Evolutionary conservation across 345 rosid genomes (phyloP), one percentile per base, ranked within the genome.

Genomic region (Linum usitatissimum): DNA sequence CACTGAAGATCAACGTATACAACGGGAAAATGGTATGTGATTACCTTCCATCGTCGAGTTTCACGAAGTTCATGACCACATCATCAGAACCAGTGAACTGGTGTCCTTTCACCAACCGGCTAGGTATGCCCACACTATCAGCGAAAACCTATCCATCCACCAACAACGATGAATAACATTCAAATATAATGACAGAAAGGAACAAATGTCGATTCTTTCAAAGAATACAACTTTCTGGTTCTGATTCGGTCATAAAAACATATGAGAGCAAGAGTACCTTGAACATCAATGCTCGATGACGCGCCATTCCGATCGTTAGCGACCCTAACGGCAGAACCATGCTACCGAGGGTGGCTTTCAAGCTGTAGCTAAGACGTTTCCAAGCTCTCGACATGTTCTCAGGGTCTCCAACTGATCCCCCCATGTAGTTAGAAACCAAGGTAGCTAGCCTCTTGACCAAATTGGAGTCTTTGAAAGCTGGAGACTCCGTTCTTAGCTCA

Each of bases 241-340:
- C 56, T 23, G 61, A 55, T 51, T 15, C 36, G 53, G 6, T 18
- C 12, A 45, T 34, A 38, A 28, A 21, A 61, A 66, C 36, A 58
- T 59, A 39, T 4, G 8, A 0, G 38, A 34, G 8, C 8, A 34
- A 4, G 73, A 67, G 61, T 78, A 91, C 98, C 92, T 91, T 91
- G 80, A 87, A 91, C 73, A 91, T 68, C 79, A 91, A 76, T 38
- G 98, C 98, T 53, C 98, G 94, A 71, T 91, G 98, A 72, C 96
- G 96, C 68, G 98, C 88, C 87, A 91, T 70, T 69, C 98, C 96
- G 55, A 91, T 82, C 58, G 86, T 91, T 65, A 91, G 71, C 66
- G 96, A 86, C 75, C 96, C 98, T 65, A 91, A 79, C 1, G 98
- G 98, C 66, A 91, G 80, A 66, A 91, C 88, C 95, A 84, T 80